These are phyloP conservation scores for Phytophthora meadii DNA, from an alignment of 352 stramenopile species.

Conservation along the genomic window DNA sequence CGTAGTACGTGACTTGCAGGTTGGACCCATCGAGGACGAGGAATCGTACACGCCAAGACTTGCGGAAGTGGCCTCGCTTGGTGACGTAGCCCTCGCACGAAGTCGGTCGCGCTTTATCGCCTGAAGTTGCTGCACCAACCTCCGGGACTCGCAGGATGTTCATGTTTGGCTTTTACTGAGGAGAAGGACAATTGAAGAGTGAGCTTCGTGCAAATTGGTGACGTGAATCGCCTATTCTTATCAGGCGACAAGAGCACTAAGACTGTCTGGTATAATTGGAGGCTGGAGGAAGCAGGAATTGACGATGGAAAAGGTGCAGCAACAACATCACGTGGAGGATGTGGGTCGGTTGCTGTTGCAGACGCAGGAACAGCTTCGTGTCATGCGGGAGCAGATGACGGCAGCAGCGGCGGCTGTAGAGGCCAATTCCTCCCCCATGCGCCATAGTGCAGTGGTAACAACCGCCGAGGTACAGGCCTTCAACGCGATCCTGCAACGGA, in stretches of 20 bases:
- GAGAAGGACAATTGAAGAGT: conserved; percentile 7
- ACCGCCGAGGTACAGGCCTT: conserved; percentile 53
- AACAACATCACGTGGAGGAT: conserved; percentile 86
- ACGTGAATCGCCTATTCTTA: conserved; percentile 34
- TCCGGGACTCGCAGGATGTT: conserved; percentile 69
- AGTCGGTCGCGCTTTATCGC: conserved; percentile 62
- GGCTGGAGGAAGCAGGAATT: not conserved
- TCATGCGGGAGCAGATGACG: conserved; percentile 77
- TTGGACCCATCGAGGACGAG: conserved; percentile 77
- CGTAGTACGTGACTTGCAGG: conserved; percentile 76
- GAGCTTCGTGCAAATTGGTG: not conserved
- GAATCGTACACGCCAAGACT: conserved; percentile 85
- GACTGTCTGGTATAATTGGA: conserved; percentile 30
- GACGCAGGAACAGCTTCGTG: conserved; percentile 81
- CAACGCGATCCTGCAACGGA: conserved; percentile 74
- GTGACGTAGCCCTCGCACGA: conserved; percentile 89
- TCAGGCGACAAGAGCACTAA: not conserved
- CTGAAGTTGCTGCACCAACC: conserved; percentile 13
- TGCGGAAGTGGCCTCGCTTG: conserved; percentile 85
- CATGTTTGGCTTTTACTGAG: conserved; percentile 32
- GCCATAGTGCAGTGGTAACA: conserved; percentile 35
- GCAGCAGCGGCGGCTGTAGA: conserved; percentile 39
- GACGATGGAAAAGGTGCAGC: conserved; percentile 77
- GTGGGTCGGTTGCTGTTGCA: conserved; percentile 82
- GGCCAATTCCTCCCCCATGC: conserved; percentile 40